phyloP scores from a whole-genome alignment of 306 rosid genomes.

The Macrotyloma uniflorum region DNA sequence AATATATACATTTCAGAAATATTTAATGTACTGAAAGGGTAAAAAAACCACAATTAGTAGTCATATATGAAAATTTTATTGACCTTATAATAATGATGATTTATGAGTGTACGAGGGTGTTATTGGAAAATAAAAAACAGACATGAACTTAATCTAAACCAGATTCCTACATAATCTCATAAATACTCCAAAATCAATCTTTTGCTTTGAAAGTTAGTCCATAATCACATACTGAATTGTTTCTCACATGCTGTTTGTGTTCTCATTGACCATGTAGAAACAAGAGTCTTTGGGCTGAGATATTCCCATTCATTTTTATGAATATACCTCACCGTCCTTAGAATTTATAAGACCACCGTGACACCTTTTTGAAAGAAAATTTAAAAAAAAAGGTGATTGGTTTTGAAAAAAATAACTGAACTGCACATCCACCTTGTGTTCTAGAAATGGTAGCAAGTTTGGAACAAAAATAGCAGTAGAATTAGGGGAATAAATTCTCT shows the following conservation, averaged over 20 bases:
- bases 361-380: background rate
- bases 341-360: background rate
- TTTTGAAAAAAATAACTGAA: background rate
- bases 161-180: background rate
- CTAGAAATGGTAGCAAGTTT: background rate
- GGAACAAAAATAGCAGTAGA: background rate
- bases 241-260: background rate
- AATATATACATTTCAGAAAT: too few species aligned
- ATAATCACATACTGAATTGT: background rate
- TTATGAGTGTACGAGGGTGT: too few species aligned
- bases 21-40: too few species aligned
- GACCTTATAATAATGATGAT: too few species aligned
- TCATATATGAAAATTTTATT: too few species aligned
- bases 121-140: background rate
- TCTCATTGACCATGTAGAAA: background rate
- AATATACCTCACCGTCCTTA: slow-evolving; percentile 21
- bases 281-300: background rate
- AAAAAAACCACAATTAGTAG: too few species aligned
- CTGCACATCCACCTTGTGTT: background rate
- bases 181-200: background rate
- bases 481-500: background rate
- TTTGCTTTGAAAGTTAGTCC: background rate
- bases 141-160: background rate
- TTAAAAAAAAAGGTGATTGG: background rate
- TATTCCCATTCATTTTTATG: slow-evolving; percentile 12